These are phyloP conservation scores for Spathaspora jeffriesii DNA, from an alignment of 1,139 yeast genomes.

Conservation along the genomic window DNA sequence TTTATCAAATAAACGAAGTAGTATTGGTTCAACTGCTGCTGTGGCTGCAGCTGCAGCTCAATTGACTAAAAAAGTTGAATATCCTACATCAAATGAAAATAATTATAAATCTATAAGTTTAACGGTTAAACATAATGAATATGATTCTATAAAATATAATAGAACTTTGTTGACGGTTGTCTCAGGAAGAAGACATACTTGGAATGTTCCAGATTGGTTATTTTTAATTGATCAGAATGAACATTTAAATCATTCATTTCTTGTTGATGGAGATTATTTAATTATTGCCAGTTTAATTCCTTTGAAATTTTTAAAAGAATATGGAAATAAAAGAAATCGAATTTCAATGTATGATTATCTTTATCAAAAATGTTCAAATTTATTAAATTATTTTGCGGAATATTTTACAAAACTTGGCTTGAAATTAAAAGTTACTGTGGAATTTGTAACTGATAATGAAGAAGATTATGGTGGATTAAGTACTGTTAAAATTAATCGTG, in stretches of 20 bases:
- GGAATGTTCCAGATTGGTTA: conserved; percentile 46
- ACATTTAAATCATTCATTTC: conserved; percentile 18
- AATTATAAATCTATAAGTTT: conserved; percentile 42
- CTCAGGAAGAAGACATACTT: conserved; percentile 46
- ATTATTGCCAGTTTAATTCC: conserved; percentile 43
- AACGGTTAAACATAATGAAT: conserved; percentile 37
- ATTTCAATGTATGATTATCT: conserved; percentile 28
- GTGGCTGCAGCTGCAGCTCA: conserved; percentile 7
- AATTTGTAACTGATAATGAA: conserved; percentile 40
- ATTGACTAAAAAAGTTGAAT: conserved; percentile 12
- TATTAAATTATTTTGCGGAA: conserved; percentile 39
- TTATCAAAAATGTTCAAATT: conserved; percentile 36
- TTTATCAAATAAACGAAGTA: conserved; percentile 22
- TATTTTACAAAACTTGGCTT: conserved; percentile 19
- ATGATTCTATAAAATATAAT: conserved; percentile 18
- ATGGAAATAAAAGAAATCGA: conserved; percentile 13
- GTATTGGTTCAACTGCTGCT: conserved; percentile 9
- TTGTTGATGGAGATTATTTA: conserved; percentile 40
- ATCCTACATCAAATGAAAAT: conserved; percentile 39
- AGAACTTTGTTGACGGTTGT: conserved; percentile 40
- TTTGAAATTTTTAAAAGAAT: conserved; percentile 21
- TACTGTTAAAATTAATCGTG: conserved; percentile 15
- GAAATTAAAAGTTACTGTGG: conserved; percentile 53
- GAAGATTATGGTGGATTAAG: conserved; percentile 6
- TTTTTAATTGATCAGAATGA: conserved; percentile 17